phyloP scores from a whole-genome alignment of 305 asterid species.

The Fraxinus platypoda region DNA sequence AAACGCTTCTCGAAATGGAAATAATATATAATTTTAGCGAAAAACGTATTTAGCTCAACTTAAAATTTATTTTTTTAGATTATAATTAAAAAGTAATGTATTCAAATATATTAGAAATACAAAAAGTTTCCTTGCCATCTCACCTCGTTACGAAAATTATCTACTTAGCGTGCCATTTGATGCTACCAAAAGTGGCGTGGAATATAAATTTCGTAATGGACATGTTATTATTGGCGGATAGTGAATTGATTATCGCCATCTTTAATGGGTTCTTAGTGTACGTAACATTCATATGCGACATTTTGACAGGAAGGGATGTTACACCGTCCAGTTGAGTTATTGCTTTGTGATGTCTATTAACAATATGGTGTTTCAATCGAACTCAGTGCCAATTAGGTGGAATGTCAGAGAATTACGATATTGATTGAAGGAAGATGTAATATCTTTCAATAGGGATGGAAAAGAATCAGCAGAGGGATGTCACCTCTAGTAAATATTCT shows the following conservation, averaged over 20 bases:
- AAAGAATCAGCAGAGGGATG: background rate
- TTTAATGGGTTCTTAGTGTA: too few species aligned
- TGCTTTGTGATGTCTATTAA: background rate
- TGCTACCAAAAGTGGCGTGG: too few species aligned
- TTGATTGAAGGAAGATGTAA: background rate
- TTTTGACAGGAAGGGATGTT: background rate
- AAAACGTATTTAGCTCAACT: too few species aligned
- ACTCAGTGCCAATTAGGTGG: background rate
- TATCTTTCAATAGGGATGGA: background rate
- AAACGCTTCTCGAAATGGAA: background rate
- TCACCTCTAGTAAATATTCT: background rate
- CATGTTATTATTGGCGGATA: background rate
- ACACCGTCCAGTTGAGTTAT: background rate
- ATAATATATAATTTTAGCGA: background rate
- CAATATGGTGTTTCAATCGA: too few species aligned
- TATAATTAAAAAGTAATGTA: too few species aligned
- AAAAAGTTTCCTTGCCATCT: background rate
- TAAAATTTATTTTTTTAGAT: too few species aligned
- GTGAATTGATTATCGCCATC: too few species aligned
- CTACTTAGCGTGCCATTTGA: background rate
- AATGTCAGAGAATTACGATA: background rate
- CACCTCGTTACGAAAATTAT: background rate
- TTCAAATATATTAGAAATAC: background rate
- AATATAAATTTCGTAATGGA: background rate
- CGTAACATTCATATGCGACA: background rate